phyloP scores from a whole-genome alignment of 1,284 basidiomycete genomes.

The Amylostereum areolatum region DNA sequence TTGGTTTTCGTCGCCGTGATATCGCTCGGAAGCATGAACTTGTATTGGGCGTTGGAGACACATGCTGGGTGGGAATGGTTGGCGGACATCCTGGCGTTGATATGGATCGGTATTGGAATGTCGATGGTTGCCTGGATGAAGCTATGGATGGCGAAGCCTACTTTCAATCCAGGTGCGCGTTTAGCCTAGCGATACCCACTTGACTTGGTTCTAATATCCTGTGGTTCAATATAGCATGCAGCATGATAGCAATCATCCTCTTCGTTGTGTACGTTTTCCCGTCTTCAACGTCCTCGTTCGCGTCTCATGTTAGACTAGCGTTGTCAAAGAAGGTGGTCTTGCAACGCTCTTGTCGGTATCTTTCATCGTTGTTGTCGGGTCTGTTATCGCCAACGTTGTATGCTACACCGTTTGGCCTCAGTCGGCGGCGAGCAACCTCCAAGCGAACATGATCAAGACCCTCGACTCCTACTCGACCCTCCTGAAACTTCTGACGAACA shows the following conservation, averaged over 20 bases:
- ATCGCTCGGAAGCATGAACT: slow-evolving; percentile 69
- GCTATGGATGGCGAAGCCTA: slow-evolving; percentile 84
- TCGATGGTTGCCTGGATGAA: slow-evolving; percentile 82
- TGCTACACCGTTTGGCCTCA: slow-evolving; percentile 83
- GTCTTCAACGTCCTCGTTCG: slow-evolving; percentile 7
- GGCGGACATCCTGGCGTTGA: slow-evolving; percentile 61
- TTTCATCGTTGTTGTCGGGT: slow-evolving; percentile 75
- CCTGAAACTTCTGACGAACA: slow-evolving; percentile 71
- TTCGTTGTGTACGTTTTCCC: slow-evolving; percentile 68
- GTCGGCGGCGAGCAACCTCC: slow-evolving; percentile 79
- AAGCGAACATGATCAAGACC: slow-evolving; percentile 79
- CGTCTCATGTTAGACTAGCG: slow-evolving; percentile 29
- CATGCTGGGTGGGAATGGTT: slow-evolving; percentile 64
- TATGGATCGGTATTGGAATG: slow-evolving; percentile 83
- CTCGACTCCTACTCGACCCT: slow-evolving; percentile 85
- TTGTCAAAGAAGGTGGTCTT: slow-evolving; percentile 88
- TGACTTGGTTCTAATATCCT: slow-evolving; percentile 2
- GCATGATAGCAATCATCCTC: slow-evolving; percentile 85
- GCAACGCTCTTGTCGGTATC: slow-evolving; percentile 69
- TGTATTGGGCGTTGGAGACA: slow-evolving; percentile 75
- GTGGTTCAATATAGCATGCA: slow-evolving; percentile 55
- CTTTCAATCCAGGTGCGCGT: slow-evolving; percentile 81
- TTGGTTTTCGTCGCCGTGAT: slow-evolving; percentile 70
- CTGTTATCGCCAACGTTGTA: slow-evolving; percentile 73
- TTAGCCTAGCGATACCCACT: not conserved